A percentile compares a stretch with the other conserved stretches of the same genome.
These are phyloP conservation scores for Parmales sp. DNA, from an alignment of 108 stramenopile species.

Conservation along the genomic window DNA sequence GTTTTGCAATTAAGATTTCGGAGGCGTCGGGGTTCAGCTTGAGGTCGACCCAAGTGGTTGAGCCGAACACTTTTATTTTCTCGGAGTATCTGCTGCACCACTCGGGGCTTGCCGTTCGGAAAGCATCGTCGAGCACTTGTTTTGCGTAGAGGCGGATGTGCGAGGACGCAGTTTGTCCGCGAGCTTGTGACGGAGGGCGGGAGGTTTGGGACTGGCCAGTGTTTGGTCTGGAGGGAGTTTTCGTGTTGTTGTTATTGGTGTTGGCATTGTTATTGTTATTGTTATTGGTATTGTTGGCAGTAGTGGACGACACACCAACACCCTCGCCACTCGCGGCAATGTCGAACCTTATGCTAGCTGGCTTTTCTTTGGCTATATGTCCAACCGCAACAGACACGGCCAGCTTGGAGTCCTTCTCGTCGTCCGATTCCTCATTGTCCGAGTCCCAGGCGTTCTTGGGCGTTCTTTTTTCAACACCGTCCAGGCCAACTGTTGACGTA, in stretches of 20 bases:
- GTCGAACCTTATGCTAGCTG: background rate
- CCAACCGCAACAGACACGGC: background rate
- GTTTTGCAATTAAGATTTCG: background rate
- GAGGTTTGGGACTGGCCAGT: background rate
- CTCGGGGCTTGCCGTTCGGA: background rate
- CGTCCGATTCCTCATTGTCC: constrained; percentile 1
- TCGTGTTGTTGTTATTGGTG: too few relatives aligned
- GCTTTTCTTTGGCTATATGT: background rate
- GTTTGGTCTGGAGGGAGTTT: background rate
- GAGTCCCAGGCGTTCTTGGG: background rate
- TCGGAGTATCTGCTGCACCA: background rate
- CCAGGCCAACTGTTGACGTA: too few relatives aligned
- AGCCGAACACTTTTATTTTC: background rate
- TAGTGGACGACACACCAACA: too few relatives aligned
- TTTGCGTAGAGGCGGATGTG: constrained; percentile 2
- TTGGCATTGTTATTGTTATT: too few relatives aligned
- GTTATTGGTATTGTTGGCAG: too few relatives aligned
- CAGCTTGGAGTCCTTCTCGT: background rate
- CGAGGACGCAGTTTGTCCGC: constrained; percentile 7
- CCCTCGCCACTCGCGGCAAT: background rate
- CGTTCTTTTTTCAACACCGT: too few relatives aligned
- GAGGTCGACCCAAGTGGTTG: background rate
- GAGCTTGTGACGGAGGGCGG: background rate
- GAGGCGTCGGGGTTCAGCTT: background rate
- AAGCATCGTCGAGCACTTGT: background rate